These are phyloP conservation scores for Nothophoma quercina DNA, from an alignment of 2,329 filamentous ascomycete genomes.

Conservation along the genomic window DNA sequence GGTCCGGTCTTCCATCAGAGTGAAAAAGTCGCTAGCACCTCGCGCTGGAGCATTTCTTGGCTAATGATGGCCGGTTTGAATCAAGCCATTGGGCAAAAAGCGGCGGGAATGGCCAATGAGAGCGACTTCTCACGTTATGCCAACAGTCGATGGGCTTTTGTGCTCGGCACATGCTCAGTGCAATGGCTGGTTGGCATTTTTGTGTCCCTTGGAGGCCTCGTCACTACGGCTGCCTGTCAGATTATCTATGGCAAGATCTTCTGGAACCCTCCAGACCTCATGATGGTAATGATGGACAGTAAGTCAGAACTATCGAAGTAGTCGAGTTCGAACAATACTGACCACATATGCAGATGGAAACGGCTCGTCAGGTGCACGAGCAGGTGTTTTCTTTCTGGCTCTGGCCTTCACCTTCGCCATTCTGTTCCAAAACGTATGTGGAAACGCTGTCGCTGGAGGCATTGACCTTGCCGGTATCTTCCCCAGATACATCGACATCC, in stretches of 20 bases:
- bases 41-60: constrained; percentile 52
- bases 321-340: not conserved
- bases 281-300: too few relatives aligned
- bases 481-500: constrained; percentile 44
- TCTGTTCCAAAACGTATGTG: constrained; percentile 52
- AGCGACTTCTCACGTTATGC: constrained; percentile 57
- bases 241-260: constrained; percentile 46
- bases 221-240: constrained; percentile 51
- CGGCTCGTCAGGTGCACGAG: constrained; percentile 46
- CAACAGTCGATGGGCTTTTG: constrained; percentile 41
- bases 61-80: constrained; percentile 56
- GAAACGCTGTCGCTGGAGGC: constrained; percentile 41
- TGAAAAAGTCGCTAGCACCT: constrained; percentile 46
- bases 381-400: constrained; percentile 47
- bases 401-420: constrained; percentile 45
- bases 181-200: constrained; percentile 51
- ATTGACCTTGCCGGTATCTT: constrained; percentile 46
- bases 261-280: constrained; percentile 53
- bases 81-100: constrained; percentile 52
- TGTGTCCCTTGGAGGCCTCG: constrained; percentile 52
- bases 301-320: constrained; percentile 51
- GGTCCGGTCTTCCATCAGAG: constrained; percentile 53
- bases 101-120: constrained; percentile 53
- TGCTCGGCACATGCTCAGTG: constrained; percentile 50
- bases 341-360: constrained; percentile 39